Evolutionary conservation across 108 stramenopile genomes (phyloP), one percentile per base, ranked within the genome.

Genomic region (Discostella stelligeroides): DNA sequence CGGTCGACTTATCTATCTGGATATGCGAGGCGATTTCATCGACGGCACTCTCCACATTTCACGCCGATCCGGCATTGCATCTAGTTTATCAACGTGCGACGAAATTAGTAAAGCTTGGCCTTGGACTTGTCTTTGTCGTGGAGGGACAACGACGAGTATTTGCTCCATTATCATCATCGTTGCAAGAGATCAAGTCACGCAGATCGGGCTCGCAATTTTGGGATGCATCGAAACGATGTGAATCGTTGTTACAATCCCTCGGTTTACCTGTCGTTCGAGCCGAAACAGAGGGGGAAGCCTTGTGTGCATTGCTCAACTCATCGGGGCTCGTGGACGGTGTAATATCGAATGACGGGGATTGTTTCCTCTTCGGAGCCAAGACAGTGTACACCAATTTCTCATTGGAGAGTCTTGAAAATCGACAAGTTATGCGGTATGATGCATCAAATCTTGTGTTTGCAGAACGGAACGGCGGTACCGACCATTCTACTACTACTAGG

Each of bases 1-100:
- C 99, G 7, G 81, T 99, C 20, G 99, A 99, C 63, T 70, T 90
- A 9, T 91, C 91, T 34, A 98, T 98, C 49, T 98, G 97, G 97
- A 91, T 94, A 28, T 90, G 88, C 40, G 93, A 94, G 65, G 85
- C 83, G 15, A 75, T 90, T 2, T 71, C 78, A 5, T 88, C 86
- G 17, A 63, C 84, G 14, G 88, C 84, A 4, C 71, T 91, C 42
- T 66, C 61, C 27, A 74, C 82, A 4, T 80, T 82, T 60, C 84
- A 94, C 63, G 27, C 68, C 23, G 84, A 94, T 68, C 93, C 93
- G 0, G 66, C 80, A 0, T 66, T 91, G 14, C 81, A 90, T 58
- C 79, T 94, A 1, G 86, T 89, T 13, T 94, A 85, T 66, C 76
- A 83, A 25, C 79, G 99, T 17, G 89, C 96, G 20, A 66, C 90